Evolutionary conservation across 164 flowering plant species (phyloP).

Genomic region (Protea cynaroides): DNA sequence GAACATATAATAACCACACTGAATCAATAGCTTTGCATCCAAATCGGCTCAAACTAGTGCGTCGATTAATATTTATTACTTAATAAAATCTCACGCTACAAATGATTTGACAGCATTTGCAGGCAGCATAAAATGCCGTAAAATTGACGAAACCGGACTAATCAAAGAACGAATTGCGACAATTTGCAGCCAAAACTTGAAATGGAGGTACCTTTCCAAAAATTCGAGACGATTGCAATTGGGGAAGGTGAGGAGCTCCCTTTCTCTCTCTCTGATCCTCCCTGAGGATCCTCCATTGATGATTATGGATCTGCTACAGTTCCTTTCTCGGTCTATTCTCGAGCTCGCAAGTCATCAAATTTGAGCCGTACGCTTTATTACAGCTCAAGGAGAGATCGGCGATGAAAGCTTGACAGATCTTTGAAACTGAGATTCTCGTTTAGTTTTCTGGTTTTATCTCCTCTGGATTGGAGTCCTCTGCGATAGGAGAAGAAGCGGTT

Average conservation of each 20-base stretch:
- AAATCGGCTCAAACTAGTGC: not conserved
- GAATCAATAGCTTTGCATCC: not conserved
- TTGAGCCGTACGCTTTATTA: not conserved
- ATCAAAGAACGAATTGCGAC: not conserved
- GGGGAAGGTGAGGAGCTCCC: constrained; percentile 55
- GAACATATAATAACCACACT: not conserved
- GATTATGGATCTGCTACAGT: constrained; percentile 12
- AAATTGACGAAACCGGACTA: not conserved
- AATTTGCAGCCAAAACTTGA: not conserved
- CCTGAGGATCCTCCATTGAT: constrained; percentile 54
- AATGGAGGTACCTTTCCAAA: constrained; percentile 73
- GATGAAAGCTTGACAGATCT: not conserved
- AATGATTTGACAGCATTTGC: not conserved
- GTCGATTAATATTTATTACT: not conserved
- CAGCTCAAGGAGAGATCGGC: not conserved
- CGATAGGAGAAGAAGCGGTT: too few relatives aligned
- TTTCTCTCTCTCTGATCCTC: constrained; percentile 73
- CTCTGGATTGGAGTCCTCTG: too few relatives aligned
- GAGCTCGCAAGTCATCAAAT: not conserved
- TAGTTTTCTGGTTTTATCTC: too few relatives aligned
- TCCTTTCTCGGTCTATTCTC: not conserved
- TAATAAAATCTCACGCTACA: not conserved
- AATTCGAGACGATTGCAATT: constrained; percentile 53
- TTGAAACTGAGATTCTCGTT: not conserved
- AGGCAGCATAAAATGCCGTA: not conserved